phyloP scores from a whole-genome alignment of 208 protist species.

The Angomonas deanei region DNA sequence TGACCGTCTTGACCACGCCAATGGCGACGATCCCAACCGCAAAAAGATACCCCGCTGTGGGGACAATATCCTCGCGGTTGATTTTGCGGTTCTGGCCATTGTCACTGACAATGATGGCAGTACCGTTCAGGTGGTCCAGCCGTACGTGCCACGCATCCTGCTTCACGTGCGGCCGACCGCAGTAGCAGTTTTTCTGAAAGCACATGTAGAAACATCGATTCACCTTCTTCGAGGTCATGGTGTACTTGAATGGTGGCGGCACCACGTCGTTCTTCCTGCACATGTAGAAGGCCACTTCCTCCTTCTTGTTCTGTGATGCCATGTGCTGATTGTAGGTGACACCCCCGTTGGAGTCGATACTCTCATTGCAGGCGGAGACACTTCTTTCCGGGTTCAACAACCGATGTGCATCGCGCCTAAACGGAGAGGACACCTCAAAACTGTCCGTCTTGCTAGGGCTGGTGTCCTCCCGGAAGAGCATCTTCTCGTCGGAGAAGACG shows the following conservation, averaged over 20 bases:
- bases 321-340: neutral
- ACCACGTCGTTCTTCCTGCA: constrained; percentile 59
- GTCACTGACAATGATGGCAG: constrained; percentile 18
- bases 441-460: too few relatives aligned
- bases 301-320: neutral
- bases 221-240: constrained; percentile 55
- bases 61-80: constrained; percentile 25
- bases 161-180: constrained; percentile 49
- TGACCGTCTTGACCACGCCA: constrained; percentile 47
- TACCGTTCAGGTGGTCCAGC: constrained; percentile 41
- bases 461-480: too few relatives aligned
- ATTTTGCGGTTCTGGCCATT: constrained; percentile 31
- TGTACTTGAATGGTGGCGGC: constrained; percentile 65
- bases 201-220: constrained; percentile 68
- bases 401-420: too few relatives aligned
- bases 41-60: constrained; percentile 78
- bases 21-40: constrained; percentile 50
- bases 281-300: constrained; percentile 46
- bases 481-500: neutral
- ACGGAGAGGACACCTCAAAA: too few relatives aligned
- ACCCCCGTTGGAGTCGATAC: constrained; percentile 8
- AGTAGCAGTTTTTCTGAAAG: constrained; percentile 32
- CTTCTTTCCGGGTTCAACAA: too few relatives aligned
- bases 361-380: constrained; percentile 9
- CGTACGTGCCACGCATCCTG: constrained; percentile 47